These are phyloP conservation scores for Diplosphaera chodatii DNA, from an alignment of 139 green algal species.

Conservation along the genomic window DNA sequence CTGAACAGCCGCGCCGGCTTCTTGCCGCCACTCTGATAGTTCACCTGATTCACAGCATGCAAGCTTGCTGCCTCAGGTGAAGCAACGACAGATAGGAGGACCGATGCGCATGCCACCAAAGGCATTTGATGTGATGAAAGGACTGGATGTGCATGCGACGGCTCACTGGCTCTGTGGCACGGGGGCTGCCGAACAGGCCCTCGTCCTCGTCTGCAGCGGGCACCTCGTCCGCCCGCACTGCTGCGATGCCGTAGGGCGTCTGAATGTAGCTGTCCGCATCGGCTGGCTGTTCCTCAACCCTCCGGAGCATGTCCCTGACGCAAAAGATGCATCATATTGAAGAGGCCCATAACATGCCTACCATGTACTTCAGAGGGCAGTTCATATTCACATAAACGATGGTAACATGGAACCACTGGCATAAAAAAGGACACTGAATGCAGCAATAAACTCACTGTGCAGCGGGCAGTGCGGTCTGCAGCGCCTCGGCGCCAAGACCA, in stretches of 20 bases:
- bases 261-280: constrained; percentile 23
- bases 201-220: constrained; percentile 32
- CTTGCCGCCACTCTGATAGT: background rate
- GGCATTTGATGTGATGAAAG: too few relatives aligned
- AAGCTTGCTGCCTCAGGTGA: too few relatives aligned
- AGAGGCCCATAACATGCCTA: too few relatives aligned
- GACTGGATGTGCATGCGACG: too few relatives aligned
- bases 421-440: background rate
- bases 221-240: constrained; percentile 36
- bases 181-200: constrained; percentile 70
- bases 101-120: too few relatives aligned
- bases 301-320: constrained; percentile 44
- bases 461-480: constrained; percentile 26
- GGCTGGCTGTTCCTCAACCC: constrained; percentile 54
- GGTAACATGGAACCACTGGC: too few relatives aligned
- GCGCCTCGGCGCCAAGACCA: constrained; percentile 44
- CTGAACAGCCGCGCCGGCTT: constrained; percentile 22
- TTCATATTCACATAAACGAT: too few relatives aligned
- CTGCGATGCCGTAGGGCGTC: background rate
- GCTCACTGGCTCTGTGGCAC: constrained; percentile 51
- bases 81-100: too few relatives aligned
- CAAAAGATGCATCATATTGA: background rate
- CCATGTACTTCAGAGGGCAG: too few relatives aligned
- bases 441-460: constrained; percentile 17
- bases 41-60: too few relatives aligned